Percentiles rank a stretch among this genome's conserved stretches.
phyloP scores from a whole-genome alignment of 148 eudicot species.

The Rhododendron vialii region DNA sequence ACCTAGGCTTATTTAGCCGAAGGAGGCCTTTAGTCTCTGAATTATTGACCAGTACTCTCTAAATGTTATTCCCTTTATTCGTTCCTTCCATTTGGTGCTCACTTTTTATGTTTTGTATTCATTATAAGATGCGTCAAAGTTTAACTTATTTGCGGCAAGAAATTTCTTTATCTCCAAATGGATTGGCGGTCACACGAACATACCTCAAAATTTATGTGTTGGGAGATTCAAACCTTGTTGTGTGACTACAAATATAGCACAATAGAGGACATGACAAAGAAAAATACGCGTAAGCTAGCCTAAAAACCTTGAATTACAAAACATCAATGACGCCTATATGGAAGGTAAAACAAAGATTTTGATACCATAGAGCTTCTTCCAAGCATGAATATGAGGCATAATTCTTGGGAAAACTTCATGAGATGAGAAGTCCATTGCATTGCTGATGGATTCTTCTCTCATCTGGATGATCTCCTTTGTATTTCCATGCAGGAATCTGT shows the following conservation, averaged over 20 bases:
- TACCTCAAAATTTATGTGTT: background rate
- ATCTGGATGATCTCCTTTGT: slow-evolving; percentile 20
- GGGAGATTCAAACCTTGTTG: background rate
- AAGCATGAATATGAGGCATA: slow-evolving; percentile 14
- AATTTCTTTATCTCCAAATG: background rate
- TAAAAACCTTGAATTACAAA: no score
- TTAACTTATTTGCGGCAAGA: background rate
- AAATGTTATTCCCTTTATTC: background rate
- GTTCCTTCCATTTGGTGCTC: background rate
- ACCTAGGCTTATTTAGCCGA: no score
- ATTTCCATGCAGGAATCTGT: slow-evolving; percentile 18
- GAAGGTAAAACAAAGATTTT: background rate
- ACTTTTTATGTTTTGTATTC: background rate
- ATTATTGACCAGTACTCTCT: background rate
- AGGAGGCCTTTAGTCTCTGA: background rate
- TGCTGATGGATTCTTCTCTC: background rate
- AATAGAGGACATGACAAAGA: background rate
- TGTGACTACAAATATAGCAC: background rate
- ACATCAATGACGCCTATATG: background rate
- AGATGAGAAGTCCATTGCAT: background rate
- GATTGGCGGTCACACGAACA: background rate
- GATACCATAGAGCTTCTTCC: slow-evolving; percentile 19
- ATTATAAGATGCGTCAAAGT: no score
- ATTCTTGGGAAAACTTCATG: slow-evolving; percentile 13
- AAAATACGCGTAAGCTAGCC: no score